Evolutionary conservation across 2,329 filamentous ascomycete species (phyloP).

Genomic region (Cladophialophora bantiana): DNA sequence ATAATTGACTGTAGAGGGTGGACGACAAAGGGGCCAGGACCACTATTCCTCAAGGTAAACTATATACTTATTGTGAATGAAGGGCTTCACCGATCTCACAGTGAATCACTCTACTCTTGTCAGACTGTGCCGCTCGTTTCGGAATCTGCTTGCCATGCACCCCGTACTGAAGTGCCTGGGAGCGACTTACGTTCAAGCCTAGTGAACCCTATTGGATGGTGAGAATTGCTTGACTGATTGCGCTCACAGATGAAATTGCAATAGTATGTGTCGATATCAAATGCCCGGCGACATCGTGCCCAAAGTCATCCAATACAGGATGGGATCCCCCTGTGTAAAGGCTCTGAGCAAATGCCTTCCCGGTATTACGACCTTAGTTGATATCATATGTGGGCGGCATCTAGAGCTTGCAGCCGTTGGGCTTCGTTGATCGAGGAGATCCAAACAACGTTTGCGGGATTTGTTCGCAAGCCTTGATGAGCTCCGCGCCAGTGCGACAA

Average conservation of each 20-base stretch:
- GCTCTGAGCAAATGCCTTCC: background rate
- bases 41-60: no score
- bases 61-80: no score
- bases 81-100: no score
- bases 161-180: background rate
- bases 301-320: background rate
- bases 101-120: no score
- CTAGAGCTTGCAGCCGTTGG: background rate
- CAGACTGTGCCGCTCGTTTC: no score
- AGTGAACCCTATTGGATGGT: background rate
- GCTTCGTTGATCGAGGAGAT: background rate
- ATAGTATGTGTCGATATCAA: background rate
- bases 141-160: background rate
- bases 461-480: slow-evolving; percentile 28
- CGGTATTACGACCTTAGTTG: background rate
- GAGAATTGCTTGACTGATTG: background rate
- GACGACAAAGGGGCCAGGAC: no score
- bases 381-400: background rate
- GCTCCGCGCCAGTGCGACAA: slow-evolving; percentile 39
- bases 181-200: background rate
- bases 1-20: no score
- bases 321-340: background rate
- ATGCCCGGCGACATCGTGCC: background rate
- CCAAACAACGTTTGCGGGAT: slow-evolving; percentile 15
- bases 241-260: background rate